phyloP scores from a whole-genome alignment of 306 rosid genomes.

The Fagus sylvatica region DNA sequence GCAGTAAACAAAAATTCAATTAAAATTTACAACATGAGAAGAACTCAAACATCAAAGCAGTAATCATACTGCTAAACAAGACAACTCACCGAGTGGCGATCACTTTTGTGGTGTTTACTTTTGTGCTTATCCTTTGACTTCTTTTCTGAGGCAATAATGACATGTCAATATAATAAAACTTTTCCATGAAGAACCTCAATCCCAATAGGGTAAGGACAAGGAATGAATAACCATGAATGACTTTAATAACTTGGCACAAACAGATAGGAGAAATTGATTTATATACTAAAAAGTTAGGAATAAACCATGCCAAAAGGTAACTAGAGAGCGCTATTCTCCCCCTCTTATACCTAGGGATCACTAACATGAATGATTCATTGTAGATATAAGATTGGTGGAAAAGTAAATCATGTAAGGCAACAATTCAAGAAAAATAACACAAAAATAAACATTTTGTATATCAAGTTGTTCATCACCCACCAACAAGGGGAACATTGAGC shows the following conservation, averaged over 20 bases:
- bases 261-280: neutral
- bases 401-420: neutral
- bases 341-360: neutral
- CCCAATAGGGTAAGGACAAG: neutral
- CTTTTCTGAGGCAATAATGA: conserved; percentile 55
- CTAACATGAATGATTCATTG: neutral
- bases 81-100: no score
- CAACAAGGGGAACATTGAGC: neutral
- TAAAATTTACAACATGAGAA: no score
- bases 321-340: neutral
- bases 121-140: conserved; percentile 66
- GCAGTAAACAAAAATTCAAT: no score
- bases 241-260: neutral
- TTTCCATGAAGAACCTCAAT: conserved; percentile 18
- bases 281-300: neutral
- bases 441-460: neutral
- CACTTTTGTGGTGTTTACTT: no score
- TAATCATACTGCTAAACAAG: no score
- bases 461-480: neutral
- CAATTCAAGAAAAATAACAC: neutral
- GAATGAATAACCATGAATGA: conserved; percentile 7
- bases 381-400: neutral
- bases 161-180: conserved; percentile 6
- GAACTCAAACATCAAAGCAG: no score
- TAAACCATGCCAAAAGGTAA: neutral